Conservation (phyloP, 805 yeast species). For the Myxozyma melibiosi region DNA sequence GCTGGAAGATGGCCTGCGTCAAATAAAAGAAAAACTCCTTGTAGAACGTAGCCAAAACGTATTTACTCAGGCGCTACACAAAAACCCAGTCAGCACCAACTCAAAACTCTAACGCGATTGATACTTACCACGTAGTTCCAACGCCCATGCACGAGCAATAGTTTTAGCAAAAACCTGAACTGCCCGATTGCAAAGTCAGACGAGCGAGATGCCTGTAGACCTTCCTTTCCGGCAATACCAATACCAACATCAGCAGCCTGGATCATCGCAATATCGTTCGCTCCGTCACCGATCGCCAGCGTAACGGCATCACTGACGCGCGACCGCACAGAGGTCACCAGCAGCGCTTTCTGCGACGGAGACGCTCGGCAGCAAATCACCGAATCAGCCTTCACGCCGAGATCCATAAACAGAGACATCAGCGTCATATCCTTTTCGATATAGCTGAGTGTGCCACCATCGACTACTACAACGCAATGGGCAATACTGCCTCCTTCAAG, state of each 20-base stretch:
- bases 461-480: conserved; percentile 91
- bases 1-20: conserved; percentile 84
- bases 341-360: conserved; percentile 91
- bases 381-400: conserved; percentile 85
- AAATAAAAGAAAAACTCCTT: conserved; percentile 88
- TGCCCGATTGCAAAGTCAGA: conserved; percentile 96
- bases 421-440: conserved; percentile 74
- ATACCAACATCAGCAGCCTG: conserved; percentile 98
- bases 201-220: conserved; percentile 92
- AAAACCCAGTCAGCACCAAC: not conserved
- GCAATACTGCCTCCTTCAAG: conserved; percentile 76
- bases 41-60: conserved; percentile 90
- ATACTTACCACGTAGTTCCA: conserved; percentile 70
- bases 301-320: conserved; percentile 72
- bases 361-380: conserved; percentile 95
- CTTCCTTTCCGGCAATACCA: conserved; percentile 97
- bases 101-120: not conserved
- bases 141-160: conserved; percentile 90
- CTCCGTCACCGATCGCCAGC: conserved; percentile 98
- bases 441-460: conserved; percentile 79
- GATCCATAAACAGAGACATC: conserved; percentile 75
- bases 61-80: conserved; percentile 73
- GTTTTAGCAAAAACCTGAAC: conserved; percentile 78
- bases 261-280: conserved; percentile 98
- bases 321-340: conserved; percentile 82